A percentile compares a stretch with the other conserved stretches of the same genome.
These are phyloP conservation scores for Fusarium marasasianum DNA, from an alignment of 2,329 filamentous ascomycete genomes.

Conservation along the genomic window DNA sequence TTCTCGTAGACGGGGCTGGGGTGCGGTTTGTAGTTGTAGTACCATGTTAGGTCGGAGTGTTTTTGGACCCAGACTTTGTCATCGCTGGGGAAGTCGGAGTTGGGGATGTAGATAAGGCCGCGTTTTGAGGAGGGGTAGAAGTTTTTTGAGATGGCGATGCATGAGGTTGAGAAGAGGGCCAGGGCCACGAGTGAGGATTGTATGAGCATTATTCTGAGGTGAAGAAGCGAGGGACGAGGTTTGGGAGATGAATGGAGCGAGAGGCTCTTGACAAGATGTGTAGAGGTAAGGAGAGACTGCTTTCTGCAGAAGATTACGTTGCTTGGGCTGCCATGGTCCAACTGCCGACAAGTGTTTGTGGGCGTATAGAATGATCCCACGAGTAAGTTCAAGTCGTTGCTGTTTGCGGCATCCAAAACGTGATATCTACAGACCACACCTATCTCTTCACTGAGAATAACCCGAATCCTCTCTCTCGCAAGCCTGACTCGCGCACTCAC, in stretches of 20 bases:
- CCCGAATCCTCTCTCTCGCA: neutral
- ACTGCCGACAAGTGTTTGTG: neutral
- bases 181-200: neutral
- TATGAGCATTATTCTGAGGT: fast-evolving
- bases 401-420: neutral
- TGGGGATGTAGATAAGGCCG: neutral
- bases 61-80: neutral
- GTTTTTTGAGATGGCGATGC: neutral
- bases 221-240: neutral
- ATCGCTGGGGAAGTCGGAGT: neutral
- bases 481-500: neutral
- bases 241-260: too few relatives aligned
- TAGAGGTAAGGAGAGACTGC: too few relatives aligned
- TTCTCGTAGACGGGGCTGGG: neutral
- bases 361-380: neutral
- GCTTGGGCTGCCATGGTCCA: too few relatives aligned
- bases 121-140: neutral
- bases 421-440: neutral
- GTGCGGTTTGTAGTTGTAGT: neutral
- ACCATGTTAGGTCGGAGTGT: neutral
- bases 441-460: too few relatives aligned
- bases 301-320: too few relatives aligned
- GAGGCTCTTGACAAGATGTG: fast-evolving
- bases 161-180: neutral
- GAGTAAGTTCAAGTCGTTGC: neutral